These are phyloP conservation scores for Amaranthus hypochondriacus DNA, from an alignment of 148 eudicot genomes.

Conservation along the genomic window DNA sequence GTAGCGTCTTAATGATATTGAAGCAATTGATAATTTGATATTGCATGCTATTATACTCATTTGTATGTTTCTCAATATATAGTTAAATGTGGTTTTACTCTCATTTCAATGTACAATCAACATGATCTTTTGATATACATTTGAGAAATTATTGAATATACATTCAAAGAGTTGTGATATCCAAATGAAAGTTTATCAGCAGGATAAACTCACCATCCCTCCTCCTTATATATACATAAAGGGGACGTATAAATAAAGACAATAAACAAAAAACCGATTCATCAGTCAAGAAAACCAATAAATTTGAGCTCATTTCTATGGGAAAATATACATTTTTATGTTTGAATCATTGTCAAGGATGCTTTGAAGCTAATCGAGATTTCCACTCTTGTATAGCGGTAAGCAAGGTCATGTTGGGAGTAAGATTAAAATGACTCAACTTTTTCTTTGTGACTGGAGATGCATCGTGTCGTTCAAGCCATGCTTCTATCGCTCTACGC, in stretches of 20 bases:
- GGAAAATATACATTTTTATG: conserved; percentile 21
- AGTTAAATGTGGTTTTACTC: too few species aligned
- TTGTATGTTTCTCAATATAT: too few species aligned
- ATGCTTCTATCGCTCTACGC: conserved; percentile 69
- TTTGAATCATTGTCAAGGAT: conserved; percentile 6
- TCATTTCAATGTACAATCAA: too few species aligned
- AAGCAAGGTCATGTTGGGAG: conserved; percentile 66
- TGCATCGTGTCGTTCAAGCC: conserved; percentile 59
- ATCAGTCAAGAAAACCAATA: conserved; percentile 5
- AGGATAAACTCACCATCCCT: too few species aligned
- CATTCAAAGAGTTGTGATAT: too few species aligned
- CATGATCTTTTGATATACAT: too few species aligned
- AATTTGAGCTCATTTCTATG: neutral
- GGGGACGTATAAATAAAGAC: neutral
- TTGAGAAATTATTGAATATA: too few species aligned
- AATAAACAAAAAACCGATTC: neutral
- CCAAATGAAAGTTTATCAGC: too few species aligned
- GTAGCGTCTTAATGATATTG: too few species aligned
- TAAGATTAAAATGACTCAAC: conserved; percentile 51
- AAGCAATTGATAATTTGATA: too few species aligned
- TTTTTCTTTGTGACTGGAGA: conserved; percentile 68
- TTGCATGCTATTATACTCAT: too few species aligned
- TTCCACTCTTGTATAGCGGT: conserved; percentile 82
- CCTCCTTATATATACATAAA: conserved; percentile 7
- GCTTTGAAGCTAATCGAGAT: conserved; percentile 30